Percentiles rank a stretch among this genome's conserved stretches.
Evolutionary conservation across 257 asterid species (phyloP).

Genomic region (Nicotiana paniculata): DNA sequence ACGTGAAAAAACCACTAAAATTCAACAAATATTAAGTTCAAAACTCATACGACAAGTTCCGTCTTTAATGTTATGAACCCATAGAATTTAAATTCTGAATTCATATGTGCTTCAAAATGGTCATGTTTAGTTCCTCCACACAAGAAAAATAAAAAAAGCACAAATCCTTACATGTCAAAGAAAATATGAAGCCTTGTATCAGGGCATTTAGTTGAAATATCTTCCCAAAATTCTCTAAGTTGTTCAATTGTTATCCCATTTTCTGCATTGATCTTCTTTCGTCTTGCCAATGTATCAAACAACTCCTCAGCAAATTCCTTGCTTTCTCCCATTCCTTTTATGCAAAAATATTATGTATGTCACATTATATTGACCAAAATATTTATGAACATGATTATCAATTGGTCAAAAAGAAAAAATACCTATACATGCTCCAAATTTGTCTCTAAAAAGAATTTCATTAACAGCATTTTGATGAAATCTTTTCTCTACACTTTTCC

Average conservation of each 20-base stretch:
- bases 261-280: conserved; percentile 39
- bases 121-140: background rate
- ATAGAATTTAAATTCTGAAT: background rate
- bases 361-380: background rate
- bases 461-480: conserved; percentile 34
- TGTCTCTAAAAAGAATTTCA: conserved; percentile 57
- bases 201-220: conserved; percentile 57
- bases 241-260: conserved; percentile 48
- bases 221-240: conserved; percentile 64
- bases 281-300: conserved; percentile 74
- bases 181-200: conserved; percentile 84
- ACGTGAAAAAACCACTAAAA: too few relatives aligned
- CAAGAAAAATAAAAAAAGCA: background rate
- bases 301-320: conserved; percentile 77
- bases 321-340: conserved; percentile 81
- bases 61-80: background rate
- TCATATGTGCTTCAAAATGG: background rate
- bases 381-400: background rate
- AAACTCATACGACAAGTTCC: background rate
- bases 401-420: conserved; percentile 9
- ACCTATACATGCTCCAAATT: conserved; percentile 89
- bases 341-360: background rate
- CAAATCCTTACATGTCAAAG: conserved; percentile 73
- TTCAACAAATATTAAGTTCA: too few relatives aligned
- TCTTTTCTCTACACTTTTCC: conserved; percentile 60